phyloP scores from a whole-genome alignment of 495 filamentous ascomycete genomes.

The Podospora pseudocomata region DNA sequence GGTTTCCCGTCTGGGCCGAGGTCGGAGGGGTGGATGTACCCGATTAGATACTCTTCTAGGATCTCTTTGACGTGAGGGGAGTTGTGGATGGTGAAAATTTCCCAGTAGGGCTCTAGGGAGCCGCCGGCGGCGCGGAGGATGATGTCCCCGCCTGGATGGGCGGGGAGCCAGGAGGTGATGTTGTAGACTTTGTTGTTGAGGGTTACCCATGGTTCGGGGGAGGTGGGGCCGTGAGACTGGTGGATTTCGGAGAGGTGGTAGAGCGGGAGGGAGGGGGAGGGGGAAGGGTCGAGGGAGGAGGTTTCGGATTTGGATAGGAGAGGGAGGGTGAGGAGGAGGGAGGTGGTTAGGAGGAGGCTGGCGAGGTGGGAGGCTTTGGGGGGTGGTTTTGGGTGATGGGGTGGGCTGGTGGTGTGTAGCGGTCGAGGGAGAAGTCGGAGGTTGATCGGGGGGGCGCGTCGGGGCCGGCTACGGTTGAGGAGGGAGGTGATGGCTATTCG shows the following conservation, averaged over 20 bases:
- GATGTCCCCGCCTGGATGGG: slow-evolving; percentile 59
- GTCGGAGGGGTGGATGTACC: slow-evolving; percentile 49
- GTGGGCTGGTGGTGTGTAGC: too few relatives aligned
- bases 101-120: slow-evolving; percentile 58
- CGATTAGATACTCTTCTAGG: slow-evolving; percentile 52
- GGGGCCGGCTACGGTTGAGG: too few relatives aligned
- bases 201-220: slow-evolving; percentile 49
- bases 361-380: slow-evolving; percentile 19
- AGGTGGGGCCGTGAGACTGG: slow-evolving; percentile 42
- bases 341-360: neutral
- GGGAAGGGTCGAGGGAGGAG: slow-evolving; percentile 28
- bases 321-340: slow-evolving; percentile 22
- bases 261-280: slow-evolving; percentile 40
- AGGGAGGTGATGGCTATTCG: slow-evolving; percentile 13
- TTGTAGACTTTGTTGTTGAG: slow-evolving; percentile 54
- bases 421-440: too few relatives aligned
- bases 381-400: too few relatives aligned
- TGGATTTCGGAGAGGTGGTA: slow-evolving; percentile 48
- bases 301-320: slow-evolving; percentile 15
- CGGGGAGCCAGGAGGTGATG: slow-evolving; percentile 56
- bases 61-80: slow-evolving; percentile 55
- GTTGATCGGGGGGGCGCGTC: too few relatives aligned
- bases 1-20: slow-evolving; percentile 46
- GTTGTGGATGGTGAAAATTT: slow-evolving; percentile 61
- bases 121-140: slow-evolving; percentile 57